Evolutionary conservation across 1,139 yeast species (phyloP), one percentile per base, ranked within the genome.

Genomic region (Hyphopichia burtonii): DNA sequence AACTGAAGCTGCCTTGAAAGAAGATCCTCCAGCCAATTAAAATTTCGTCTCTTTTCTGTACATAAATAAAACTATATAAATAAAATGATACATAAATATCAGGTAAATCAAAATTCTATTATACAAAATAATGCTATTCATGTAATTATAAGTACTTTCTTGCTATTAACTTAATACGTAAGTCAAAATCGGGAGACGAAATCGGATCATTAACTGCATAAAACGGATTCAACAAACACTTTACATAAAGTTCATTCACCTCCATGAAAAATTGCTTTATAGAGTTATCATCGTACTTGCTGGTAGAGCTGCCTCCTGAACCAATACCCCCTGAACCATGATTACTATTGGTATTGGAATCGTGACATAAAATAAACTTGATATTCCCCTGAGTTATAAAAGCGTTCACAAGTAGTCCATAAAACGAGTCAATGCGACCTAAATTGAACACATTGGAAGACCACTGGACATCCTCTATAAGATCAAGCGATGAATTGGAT

Each of bases 401-500:
- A 11, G 94, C 95, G 42, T 89, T 86, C 17, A 93, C 81, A 44
- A 75, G 69, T 48, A 84, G 79, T 3, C 94, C 94, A 59, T 91
- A 88, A 61, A 90, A 93, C 37, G 85, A 82, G 65, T 93, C 99
- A 15, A 93, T 79, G 39, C 80, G 80, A 38, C 93, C 93, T 48
- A 90, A 66, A 55, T 87, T 78, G 58, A 84, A 71, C 35, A 76
- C 73, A 48, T 74, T 79, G 12, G 80, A 71, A 38, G 80, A 76
- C 95, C 96, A 91, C 55, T 90, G 97, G 3, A 81, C 68, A 52
- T 90, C 96, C 52, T 93, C 97, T 1, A 94, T 83, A 17, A 93
- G 72, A 59, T 93, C 99, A 33, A 94, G 67, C 2, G 98, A 81
- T 1, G 96, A 79, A 59, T 93, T 96, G 32, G 93, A 77, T 30